Evolutionary conservation across 768 basidiomycete genomes (phyloP), one percentile per base, ranked within the genome.

Genomic region (Auricularia heimuer): DNA sequence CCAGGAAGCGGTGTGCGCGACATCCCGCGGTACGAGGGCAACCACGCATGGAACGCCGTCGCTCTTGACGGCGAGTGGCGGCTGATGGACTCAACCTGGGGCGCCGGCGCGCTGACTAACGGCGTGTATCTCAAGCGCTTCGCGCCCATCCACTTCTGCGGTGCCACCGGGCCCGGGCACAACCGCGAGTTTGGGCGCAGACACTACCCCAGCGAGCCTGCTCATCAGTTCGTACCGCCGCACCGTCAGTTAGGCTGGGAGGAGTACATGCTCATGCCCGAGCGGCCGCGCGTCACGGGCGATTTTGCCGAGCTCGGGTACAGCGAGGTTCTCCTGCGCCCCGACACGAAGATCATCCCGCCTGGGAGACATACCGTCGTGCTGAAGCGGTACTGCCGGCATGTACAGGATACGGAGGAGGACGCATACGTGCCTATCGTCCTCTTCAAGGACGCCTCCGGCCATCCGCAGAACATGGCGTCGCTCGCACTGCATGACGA

Each of bases 31-130:
- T 65, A 58, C 39, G 21, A 18, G 24, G 61, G 36, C 36, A 65
- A 65, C 39, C 64, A 65, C 39, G 64, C 64, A 35, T 65, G 64
- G 64, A 65, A 65, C 64, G 56, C 58, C 35, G 64, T 65, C 12
- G 4, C 12, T 34, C 16, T 65, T 2, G 61, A 65, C 29, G 64
- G 61, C 51, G 64, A 63, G 34, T 65, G 64, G 64, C 64, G 61
- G 24, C 62, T 65, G 11, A 42, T 65, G 33, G 64, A 65, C 34
- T 42, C 58, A 2, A 42, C 37, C 6, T 65, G 64, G 64, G 64
- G 64, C 24, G 61, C 64, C 34, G 64, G 64, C 37, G 64, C 64
- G 16, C 60, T 65, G 16, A 21, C 34, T 33, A 60, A 45, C 29
- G 36, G 51, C 36, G 35, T 42, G 60, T 65, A 62, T 21, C 11